Evolutionary conservation across 306 rosid species (phyloP).

Genomic region (Sophora flavescens): DNA sequence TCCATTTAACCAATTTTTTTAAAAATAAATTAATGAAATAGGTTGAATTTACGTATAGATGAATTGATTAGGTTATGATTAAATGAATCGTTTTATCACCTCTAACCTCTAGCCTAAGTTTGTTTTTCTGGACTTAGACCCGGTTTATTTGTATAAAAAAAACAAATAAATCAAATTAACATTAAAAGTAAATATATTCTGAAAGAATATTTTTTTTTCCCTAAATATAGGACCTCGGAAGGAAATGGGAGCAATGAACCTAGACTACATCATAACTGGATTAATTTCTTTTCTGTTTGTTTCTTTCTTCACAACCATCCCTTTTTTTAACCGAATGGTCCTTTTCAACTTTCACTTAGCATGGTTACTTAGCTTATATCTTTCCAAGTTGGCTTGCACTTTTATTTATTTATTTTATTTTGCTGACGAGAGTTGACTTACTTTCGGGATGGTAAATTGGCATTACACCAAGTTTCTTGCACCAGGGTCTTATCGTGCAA

Average conservation of each 20-base stretch:
- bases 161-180: not conserved
- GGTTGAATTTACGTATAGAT: no score
- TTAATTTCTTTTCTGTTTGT: slow-evolving; percentile 8
- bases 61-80: no score
- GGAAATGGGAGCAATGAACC: not conserved
- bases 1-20: no score
- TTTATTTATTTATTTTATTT: not conserved
- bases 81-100: no score
- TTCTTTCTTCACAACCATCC: not conserved
- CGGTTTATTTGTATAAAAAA: no score
- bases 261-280: not conserved
- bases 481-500: not conserved
- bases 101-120: no score
- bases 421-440: not conserved
- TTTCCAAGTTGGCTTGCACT: slow-evolving; percentile 4
- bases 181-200: not conserved
- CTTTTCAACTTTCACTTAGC: slow-evolving; percentile 38
- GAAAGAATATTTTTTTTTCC: not conserved
- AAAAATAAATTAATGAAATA: no score
- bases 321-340: not conserved
- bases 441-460: not conserved
- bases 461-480: not conserved
- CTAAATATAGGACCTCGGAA: not conserved
- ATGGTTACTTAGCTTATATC: slow-evolving; percentile 39
- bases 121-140: no score